Base-by-base conservation (phyloP, 352 stramenopile genomes). In the Pythium graminicola region DNA sequence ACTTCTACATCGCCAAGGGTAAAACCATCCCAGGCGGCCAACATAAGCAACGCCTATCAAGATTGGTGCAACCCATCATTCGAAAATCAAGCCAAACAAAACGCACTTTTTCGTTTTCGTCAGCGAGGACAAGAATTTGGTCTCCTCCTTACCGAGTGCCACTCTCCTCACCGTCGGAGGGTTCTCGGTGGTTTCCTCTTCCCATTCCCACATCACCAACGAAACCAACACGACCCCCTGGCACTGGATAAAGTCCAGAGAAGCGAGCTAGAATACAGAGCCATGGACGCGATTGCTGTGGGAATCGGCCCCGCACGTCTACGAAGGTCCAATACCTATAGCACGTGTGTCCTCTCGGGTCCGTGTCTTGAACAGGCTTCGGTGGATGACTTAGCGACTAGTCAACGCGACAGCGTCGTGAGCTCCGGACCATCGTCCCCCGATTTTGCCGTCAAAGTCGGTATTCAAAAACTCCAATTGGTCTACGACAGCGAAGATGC, bases 401-500 rank as follows among this genome's bases (percentile, higher is more conserved):
- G 31, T 14, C 50, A 24, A 2, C 24, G 38, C 16, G 22, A 56
- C 9, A 47, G 38, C 28, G 24, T 33, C 7, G 19, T 54, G 22
- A n/a, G 26, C 29, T 26, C 20, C 22, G 50, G n/a, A 11, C 24
- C 41, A 2, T 24, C 40, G 32, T 46, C 42, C 23, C 33, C 32
- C 10, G 43, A 35, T 32, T 43, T 50, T 31, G 44, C 31, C 11
- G 4, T 57, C 14, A 43, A 58, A 36, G 10, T 49, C 47, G 3
- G 48, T 24, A 31, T 19, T 2, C 27, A 39, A 2, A 8, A 26
- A 29, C 42, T 47, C 20, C n/a, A 36, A 24, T 41, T 32, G 35
- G 62, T 57, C 36, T 60, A 52, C 40, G 58, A 67, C 58, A 56
- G 56, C 27, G 54, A 62, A 6, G 40, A 57, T 20, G 51, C 53